A percentile compares a stretch with the other conserved stretches of the same genome.
Evolutionary conservation across 2,329 filamentous ascomycete genomes (phyloP).

Genomic region (Aspergillus uvarum): DNA sequence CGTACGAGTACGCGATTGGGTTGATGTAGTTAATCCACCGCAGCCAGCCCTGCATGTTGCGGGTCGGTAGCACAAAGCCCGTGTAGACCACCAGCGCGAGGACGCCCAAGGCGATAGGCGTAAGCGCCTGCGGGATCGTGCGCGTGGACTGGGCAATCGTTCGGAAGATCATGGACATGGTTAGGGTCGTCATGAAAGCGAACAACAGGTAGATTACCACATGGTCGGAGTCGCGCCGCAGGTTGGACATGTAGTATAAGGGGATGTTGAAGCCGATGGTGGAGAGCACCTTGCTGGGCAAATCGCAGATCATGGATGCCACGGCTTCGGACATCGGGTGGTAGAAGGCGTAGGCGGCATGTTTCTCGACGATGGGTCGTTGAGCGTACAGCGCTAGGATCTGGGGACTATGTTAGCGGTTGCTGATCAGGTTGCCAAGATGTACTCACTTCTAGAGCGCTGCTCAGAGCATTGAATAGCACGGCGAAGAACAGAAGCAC

Average conservation of each 20-base stretch:
- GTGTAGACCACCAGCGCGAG: constrained; percentile 46
- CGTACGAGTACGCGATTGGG: constrained; percentile 74
- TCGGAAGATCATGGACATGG: constrained; percentile 81
- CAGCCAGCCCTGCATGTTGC: constrained; percentile 71
- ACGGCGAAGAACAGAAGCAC: constrained; percentile 80
- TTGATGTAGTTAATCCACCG: constrained; percentile 78
- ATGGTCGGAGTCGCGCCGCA: constrained; percentile 71
- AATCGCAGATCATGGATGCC: constrained; percentile 27
- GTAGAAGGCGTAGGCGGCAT: constrained; percentile 17
- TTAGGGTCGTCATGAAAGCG: constrained; percentile 54
- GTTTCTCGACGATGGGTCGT: constrained; percentile 18
- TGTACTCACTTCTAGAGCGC: constrained; percentile 58
- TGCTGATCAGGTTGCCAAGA: no score
- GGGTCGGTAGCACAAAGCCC: constrained; percentile 39
- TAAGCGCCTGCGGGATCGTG: constrained; percentile 57
- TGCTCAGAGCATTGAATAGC: constrained; percentile 77
- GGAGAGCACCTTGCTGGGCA: constrained; percentile 73
- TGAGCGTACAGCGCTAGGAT: constrained; percentile 19
- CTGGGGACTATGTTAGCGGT: background rate
- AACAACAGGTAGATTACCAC: constrained; percentile 73
- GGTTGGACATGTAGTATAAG: constrained; percentile 81
- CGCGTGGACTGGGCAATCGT: constrained; percentile 70
- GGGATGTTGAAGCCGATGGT: constrained; percentile 70
- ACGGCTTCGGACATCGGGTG: constrained; percentile 12
- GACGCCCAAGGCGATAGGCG: constrained; percentile 50